These are phyloP conservation scores for Rhododendron ovatum DNA, from an alignment of 148 eudicot species.

Conservation along the genomic window DNA sequence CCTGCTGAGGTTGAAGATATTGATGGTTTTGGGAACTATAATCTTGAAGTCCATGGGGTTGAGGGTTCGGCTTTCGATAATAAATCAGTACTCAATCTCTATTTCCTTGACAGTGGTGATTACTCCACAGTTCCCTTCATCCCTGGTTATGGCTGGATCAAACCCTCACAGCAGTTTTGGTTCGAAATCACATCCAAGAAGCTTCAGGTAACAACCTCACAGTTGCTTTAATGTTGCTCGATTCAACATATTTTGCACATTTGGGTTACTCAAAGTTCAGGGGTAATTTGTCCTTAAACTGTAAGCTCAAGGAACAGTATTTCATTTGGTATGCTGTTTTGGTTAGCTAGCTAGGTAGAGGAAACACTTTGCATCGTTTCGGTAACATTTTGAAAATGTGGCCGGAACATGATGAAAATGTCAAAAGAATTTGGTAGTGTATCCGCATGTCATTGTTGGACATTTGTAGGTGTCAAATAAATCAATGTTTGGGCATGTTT, in stretches of 20 bases:
- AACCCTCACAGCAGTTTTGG: constrained; percentile 87
- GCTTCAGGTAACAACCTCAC: constrained; percentile 46
- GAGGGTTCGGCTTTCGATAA: constrained; percentile 54
- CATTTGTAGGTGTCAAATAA: neutral
- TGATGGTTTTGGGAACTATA: constrained; percentile 92
- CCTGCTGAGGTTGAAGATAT: constrained; percentile 48
- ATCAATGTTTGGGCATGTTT: neutral
- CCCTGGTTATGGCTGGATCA: constrained; percentile 88
- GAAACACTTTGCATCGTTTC: neutral
- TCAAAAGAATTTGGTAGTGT: neutral
- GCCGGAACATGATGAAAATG: neutral
- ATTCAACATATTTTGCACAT: neutral
- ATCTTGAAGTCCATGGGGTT: constrained; percentile 73
- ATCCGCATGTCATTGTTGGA: neutral
- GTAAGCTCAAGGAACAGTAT: neutral
- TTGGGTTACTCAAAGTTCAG: neutral
- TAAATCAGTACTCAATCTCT: constrained; percentile 81
- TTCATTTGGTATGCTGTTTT: neutral
- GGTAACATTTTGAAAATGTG: neutral
- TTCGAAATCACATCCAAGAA: constrained; percentile 55
- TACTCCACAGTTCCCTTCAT: constrained; percentile 69
- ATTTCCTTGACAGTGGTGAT: constrained; percentile 90
- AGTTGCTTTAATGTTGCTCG: neutral
- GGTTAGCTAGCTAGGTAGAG: neutral
- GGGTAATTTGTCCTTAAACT: neutral